Base-by-base conservation (phyloP, 1,284 basidiomycete genomes). In the Ceratobasidium sp. region DNA sequence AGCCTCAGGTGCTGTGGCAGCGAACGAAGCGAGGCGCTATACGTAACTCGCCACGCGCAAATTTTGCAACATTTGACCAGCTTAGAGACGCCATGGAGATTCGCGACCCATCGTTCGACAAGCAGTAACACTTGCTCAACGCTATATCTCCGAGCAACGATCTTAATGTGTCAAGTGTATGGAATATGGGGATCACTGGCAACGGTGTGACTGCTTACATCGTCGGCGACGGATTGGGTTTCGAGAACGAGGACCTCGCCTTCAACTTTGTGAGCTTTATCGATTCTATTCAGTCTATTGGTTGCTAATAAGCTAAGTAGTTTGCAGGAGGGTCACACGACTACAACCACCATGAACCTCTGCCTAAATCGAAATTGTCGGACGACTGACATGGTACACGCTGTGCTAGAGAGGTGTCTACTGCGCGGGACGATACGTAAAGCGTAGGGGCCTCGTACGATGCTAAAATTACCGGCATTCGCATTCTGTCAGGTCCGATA, bases 341-440 rank as follows among this genome's bases (percentile, higher is more conserved):
- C 85, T 99, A 96, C 85, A 99, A 99, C 84, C 95, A 98, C 83
- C 96, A 99, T 83, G 91, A 91, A 48, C 88, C 91, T 12, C 87
- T 98, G 12, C 98, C 98, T 3, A 93, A 93, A 57, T 98, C 98
- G 0, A 90, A 93, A 70, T 90, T 98, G 62, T 89, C 89, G 28
- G 97, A 99, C 81, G 98, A 99, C 83, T 95, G 96, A 84, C 98
- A 99, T 83, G 98, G 98, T n/a, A 99, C 98, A 0, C 93, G 98
- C 2, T 99, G 98, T 84, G 97, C 97, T 0, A 98, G 98, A 44
- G 98, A 99, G 85, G 93, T 99, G 74, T 96, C 95, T n/a, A 98
- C 98, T 0, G 91, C 90, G n/a, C 96, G 94, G 84, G 99, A 99
- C 86, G 92, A 95, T 79, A 94, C 94, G 0, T 99, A 98, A 83